Evolutionary conservation across 2,329 filamentous ascomycete genomes (phyloP).

Genomic region (Fusarium aywerte): DNA sequence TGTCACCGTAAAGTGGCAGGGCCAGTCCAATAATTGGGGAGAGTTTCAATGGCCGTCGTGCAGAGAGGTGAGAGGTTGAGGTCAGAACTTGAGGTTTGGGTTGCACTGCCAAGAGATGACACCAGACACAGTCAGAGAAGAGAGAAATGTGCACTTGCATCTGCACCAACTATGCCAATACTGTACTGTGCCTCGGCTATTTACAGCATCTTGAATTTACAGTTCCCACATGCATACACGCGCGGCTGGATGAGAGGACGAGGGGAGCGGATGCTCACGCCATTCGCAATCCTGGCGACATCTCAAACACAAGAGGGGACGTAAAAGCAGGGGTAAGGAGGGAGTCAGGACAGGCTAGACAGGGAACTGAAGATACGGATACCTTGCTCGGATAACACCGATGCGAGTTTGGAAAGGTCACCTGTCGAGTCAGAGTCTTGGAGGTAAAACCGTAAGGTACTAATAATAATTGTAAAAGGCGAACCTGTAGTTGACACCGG

Average conservation of each 20-base stretch:
- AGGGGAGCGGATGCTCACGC: slow-evolving; percentile 10
- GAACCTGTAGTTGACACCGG: background rate
- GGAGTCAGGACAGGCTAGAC: background rate
- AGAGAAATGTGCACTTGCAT: background rate
- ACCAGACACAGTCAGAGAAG: background rate
- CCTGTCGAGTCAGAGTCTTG: slow-evolving; percentile 1
- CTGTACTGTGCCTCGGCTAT: slow-evolving; percentile 11
- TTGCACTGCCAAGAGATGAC: background rate
- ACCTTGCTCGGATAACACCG: background rate
- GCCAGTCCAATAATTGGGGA: no score
- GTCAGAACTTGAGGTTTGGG: background rate
- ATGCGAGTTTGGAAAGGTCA: background rate
- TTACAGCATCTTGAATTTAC: slow-evolving; percentile 16
- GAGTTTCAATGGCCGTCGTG: background rate
- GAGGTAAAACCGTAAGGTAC: background rate
- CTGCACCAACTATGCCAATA: background rate
- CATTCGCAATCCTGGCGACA: slow-evolving; percentile 24
- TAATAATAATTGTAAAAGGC: background rate
- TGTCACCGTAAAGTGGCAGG: no score
- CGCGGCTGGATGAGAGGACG: slow-evolving; percentile 27
- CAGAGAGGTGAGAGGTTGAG: background rate
- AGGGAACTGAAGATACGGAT: background rate
- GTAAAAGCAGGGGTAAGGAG: slow-evolving; percentile 16
- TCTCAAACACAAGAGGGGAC: slow-evolving; percentile 25
- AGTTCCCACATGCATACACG: slow-evolving; percentile 39